These are phyloP conservation scores for Neurospora sp. DNA, from an alignment of 495 filamentous ascomycete genomes.

Conservation along the genomic window DNA sequence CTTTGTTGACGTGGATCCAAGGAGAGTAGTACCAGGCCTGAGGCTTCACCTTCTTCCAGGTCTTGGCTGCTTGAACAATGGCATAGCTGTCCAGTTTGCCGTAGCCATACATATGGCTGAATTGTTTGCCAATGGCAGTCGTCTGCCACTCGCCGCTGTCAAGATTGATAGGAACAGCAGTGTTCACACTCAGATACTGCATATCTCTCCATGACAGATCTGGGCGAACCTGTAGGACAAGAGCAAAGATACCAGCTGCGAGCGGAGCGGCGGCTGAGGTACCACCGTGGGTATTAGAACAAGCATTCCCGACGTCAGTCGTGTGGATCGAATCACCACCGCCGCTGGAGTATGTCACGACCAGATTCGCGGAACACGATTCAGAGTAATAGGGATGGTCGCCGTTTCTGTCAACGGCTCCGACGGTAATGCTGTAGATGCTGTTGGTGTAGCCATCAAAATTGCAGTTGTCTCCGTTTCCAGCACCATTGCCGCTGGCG, in stretches of 20 bases:
- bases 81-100: constrained; percentile 86
- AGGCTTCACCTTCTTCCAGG: constrained; percentile 84
- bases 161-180: constrained; percentile 69
- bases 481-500: constrained; percentile 88
- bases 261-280: constrained; percentile 95
- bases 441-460: constrained; percentile 99
- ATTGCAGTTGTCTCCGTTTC: constrained; percentile 90
- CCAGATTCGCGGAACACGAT: constrained; percentile 86
- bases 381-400: constrained; percentile 89
- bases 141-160: constrained; percentile 67
- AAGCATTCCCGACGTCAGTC: constrained; percentile 86
- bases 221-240: constrained; percentile 78
- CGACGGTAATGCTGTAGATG: constrained; percentile 96
- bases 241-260: constrained; percentile 82
- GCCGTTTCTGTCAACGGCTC: constrained; percentile 80
- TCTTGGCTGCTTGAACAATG: constrained; percentile 76
- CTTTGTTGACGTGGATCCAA: constrained; percentile 79
- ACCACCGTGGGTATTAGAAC: constrained; percentile 71
- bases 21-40: constrained; percentile 92
- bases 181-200: constrained; percentile 80
- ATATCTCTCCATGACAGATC: constrained; percentile 90
- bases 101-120: constrained; percentile 89
- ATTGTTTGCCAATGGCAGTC: constrained; percentile 70
- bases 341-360: constrained; percentile 94
- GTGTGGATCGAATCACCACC: constrained; percentile 84